Conservation (phyloP, 2,329 filamentous ascomycete species). For the Hymenoscyphus fructigenus region DNA sequence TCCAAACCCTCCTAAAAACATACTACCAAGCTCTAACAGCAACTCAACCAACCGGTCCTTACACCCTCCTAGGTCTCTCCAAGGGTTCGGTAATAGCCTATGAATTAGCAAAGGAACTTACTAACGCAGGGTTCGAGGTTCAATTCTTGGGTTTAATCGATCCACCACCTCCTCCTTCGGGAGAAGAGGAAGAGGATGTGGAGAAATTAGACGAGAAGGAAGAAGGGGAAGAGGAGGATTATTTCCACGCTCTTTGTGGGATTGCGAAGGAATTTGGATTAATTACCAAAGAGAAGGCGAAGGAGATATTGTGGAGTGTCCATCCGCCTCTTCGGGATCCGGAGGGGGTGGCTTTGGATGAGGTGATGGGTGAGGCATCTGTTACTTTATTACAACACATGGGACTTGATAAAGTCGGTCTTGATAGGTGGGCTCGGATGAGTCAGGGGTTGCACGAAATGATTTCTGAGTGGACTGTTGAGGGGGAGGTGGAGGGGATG, state of each 20-base stretch:
- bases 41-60: constrained; percentile 50
- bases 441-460: not conserved
- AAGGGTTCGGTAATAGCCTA: constrained; percentile 51
- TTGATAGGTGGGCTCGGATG: not conserved
- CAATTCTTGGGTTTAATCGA: not conserved
- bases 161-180: not conserved
- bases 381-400: too few species aligned
- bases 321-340: not conserved
- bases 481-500: not conserved
- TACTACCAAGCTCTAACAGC: constrained; percentile 44
- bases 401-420: not conserved
- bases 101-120: constrained; percentile 46
- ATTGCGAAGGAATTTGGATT: not conserved
- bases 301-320: not conserved
- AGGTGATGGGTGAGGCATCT: not conserved
- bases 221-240: not conserved
- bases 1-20: constrained; percentile 41
- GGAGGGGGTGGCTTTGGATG: not conserved
- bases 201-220: too few species aligned
- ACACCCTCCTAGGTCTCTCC: constrained; percentile 51
- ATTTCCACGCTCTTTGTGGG: not conserved
- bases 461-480: not conserved
- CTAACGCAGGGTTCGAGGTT: not conserved
- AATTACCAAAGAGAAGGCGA: not conserved
- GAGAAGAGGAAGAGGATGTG: not conserved